Conservation (phyloP, 805 yeast species). For the Sugiyamaella smithiae region DNA sequence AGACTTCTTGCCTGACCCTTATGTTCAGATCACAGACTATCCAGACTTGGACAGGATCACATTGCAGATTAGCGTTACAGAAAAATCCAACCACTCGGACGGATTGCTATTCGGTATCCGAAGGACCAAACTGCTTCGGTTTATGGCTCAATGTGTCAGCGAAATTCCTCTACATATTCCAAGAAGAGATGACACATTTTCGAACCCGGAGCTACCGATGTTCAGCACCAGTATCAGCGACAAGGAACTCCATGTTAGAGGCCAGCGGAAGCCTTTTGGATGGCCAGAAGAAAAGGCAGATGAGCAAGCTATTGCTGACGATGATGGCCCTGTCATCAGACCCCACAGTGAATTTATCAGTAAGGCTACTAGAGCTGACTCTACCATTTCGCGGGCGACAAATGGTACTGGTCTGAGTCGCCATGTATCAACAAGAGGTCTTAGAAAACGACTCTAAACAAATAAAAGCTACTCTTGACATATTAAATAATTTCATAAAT, state of each 20-base stretch:
- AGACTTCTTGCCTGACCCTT: slow-evolving; percentile 35
- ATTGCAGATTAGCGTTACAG: slow-evolving; percentile 29
- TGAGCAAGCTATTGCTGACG: slow-evolving; percentile 9
- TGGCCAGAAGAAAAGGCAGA: background rate
- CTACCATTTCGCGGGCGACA: slow-evolving; percentile 9
- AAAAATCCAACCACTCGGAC: slow-evolving; percentile 35
- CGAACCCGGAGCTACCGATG: slow-evolving; percentile 36
- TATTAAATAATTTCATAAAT: background rate
- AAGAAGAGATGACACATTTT: slow-evolving; percentile 33
- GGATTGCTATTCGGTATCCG: slow-evolving; percentile 30
- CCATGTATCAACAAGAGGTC: slow-evolving; percentile 4
- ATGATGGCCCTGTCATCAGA: background rate
- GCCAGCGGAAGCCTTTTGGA: slow-evolving; percentile 5
- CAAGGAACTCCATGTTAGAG: background rate
- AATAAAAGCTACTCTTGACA: background rate
- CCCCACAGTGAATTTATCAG: background rate
- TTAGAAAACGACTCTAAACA: slow-evolving; percentile 4
- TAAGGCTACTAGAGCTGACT: slow-evolving; percentile 1
- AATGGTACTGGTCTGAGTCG: slow-evolving; percentile 8
- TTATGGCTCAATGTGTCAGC: slow-evolving; percentile 32
- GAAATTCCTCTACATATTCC: slow-evolving; percentile 37
- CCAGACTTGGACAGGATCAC: slow-evolving; percentile 36
- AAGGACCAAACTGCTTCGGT: slow-evolving; percentile 31
- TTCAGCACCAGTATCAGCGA: slow-evolving; percentile 5
- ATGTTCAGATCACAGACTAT: slow-evolving; percentile 32